Evolutionary conservation across 108 stramenopile genomes (phyloP).

Genomic region (Pseudonitzschia multiseries): DNA sequence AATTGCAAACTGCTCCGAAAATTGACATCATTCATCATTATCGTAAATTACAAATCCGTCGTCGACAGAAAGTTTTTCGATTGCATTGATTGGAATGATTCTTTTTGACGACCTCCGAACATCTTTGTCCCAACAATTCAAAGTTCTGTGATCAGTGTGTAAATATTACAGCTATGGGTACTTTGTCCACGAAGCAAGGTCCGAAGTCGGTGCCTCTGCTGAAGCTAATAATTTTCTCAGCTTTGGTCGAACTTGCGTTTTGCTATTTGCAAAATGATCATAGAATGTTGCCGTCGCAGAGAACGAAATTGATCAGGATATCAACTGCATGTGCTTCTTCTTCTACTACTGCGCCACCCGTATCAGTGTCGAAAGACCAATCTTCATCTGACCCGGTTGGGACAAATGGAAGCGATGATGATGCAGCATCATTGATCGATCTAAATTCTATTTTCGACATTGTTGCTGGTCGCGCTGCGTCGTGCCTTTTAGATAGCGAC

Average conservation of each 20-base stretch:
- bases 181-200: neutral
- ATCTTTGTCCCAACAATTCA: too few relatives aligned
- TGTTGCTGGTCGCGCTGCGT: conserved; percentile 48
- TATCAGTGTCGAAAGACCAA: neutral
- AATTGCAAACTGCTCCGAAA: too few relatives aligned
- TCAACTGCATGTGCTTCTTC: neutral
- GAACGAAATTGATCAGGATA: neutral
- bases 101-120: too few relatives aligned
- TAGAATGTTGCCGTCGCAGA: neutral
- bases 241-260: neutral
- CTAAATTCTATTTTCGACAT: conserved; percentile 42
- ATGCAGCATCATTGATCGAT: neutral
- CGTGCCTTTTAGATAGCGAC: conserved; percentile 64
- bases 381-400: neutral
- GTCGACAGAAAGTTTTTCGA: too few relatives aligned
- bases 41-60: too few relatives aligned
- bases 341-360: neutral
- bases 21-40: too few relatives aligned
- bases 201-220: neutral
- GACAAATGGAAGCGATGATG: neutral
- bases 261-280: conserved; percentile 5
- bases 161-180: neutral
- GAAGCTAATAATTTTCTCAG: neutral
- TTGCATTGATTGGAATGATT: too few relatives aligned
- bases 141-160: too few relatives aligned